A percentile compares a stretch with the other conserved stretches of the same genome.
These are phyloP conservation scores for Luffa aegyptiaca DNA, from an alignment of 306 rosid species.

Conservation along the genomic window DNA sequence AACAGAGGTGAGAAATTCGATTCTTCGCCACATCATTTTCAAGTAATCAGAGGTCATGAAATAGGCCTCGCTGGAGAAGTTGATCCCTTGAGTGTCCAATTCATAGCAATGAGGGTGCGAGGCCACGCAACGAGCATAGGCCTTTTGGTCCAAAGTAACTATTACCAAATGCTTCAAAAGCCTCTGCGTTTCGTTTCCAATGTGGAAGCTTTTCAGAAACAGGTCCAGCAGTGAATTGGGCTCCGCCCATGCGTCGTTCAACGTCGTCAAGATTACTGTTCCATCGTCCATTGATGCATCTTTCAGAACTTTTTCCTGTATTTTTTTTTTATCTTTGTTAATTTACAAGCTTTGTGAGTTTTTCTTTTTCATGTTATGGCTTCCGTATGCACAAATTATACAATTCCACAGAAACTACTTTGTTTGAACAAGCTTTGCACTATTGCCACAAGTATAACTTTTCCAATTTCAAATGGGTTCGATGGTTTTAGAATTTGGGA, in stretches of 20 bases:
- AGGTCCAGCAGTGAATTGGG: conserved; percentile 64
- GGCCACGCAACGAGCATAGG: conserved; percentile 47
- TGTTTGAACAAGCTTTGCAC: no score
- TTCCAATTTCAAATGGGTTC: no score
- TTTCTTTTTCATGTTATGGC: no score
- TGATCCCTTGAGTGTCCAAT: conserved; percentile 32
- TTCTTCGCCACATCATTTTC: conserved; percentile 84
- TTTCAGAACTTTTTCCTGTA: conserved; percentile 25
- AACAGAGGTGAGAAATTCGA: conserved; percentile 40
- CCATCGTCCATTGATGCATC: conserved; percentile 45
- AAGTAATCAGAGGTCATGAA: conserved; percentile 59
- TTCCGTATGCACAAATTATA: no score
- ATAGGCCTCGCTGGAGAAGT: conserved; percentile 50
- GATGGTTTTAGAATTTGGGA: no score
- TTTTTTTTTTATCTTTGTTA: not conserved
- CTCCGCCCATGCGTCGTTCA: conserved; percentile 88
- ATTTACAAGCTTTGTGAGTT: no score
- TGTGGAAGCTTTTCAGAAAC: conserved; percentile 55
- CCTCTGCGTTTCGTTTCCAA: conserved; percentile 46
- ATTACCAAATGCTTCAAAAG: conserved; percentile 58
- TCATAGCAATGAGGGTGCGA: conserved; percentile 57
- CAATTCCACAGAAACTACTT: no score
- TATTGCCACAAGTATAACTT: no score
- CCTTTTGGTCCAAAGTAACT: conserved; percentile 58
- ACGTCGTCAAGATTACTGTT: conserved; percentile 62